Evolutionary conservation across 345 rosid genomes (phyloP).

Genomic region (Citropsis articulata): DNA sequence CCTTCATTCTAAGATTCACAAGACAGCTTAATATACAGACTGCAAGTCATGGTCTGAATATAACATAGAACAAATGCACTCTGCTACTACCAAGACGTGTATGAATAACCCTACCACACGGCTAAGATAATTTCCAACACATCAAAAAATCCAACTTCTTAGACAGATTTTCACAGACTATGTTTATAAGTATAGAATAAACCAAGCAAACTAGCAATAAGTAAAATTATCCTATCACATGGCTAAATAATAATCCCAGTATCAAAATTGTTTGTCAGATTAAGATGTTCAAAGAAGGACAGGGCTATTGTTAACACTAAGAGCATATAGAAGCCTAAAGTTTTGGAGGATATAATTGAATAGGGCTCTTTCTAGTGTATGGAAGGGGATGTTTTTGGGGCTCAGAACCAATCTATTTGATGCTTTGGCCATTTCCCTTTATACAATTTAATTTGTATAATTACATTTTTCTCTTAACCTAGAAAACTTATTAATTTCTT

Average conservation of each 20-base stretch:
- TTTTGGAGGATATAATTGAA: background rate
- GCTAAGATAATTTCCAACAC: background rate
- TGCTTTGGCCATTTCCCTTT: background rate
- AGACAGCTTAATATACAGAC: background rate
- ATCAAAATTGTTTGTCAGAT: background rate
- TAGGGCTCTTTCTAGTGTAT: background rate
- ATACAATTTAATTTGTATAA: background rate
- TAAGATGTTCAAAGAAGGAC: background rate
- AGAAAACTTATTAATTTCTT: background rate
- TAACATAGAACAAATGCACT: background rate
- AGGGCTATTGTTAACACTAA: background rate
- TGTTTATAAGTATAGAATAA: background rate
- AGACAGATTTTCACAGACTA: background rate
- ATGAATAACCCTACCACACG: background rate
- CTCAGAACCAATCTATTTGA: background rate
- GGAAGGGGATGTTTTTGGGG: background rate
- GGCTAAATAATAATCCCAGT: background rate
- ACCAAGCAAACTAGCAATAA: background rate
- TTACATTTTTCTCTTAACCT: background rate
- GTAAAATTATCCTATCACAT: background rate
- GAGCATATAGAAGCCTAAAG: background rate
- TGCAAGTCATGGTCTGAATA: background rate
- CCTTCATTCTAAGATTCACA: conserved; percentile 57
- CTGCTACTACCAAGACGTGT: background rate
- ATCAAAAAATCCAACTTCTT: background rate